These are phyloP conservation scores for Cyclostephanos invisitatus DNA, from an alignment of 108 stramenopile species.

Conservation along the genomic window DNA sequence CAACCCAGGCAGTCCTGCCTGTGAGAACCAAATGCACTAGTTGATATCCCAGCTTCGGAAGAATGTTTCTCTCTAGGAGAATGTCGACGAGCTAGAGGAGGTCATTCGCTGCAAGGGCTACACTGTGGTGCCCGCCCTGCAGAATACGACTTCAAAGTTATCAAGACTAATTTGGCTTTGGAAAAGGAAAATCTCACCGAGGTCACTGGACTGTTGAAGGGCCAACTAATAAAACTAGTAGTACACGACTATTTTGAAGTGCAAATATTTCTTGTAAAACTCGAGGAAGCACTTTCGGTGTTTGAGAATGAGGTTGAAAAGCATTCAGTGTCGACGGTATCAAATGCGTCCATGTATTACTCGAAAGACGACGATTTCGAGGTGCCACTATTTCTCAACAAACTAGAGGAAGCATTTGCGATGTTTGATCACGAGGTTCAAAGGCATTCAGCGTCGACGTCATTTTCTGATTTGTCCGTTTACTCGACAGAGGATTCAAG, in stretches of 20 bases:
- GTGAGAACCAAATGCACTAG: constrained; percentile 9
- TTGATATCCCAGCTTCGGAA: constrained; percentile 12
- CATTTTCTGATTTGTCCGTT: background rate
- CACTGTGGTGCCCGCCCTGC: constrained; percentile 9
- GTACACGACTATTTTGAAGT: constrained; percentile 1
- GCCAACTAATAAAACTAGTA: background rate
- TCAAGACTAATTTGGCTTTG: background rate
- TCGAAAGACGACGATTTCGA: background rate
- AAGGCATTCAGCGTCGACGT: background rate
- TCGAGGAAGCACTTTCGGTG: constrained; percentile 14
- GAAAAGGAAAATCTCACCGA: constrained; percentile 1
- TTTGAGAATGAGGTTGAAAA: background rate
- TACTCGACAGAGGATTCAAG: background rate
- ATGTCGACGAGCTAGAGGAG: constrained; percentile 10
- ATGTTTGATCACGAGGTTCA: background rate
- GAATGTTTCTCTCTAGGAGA: constrained; percentile 15
- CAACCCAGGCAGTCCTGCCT: background rate
- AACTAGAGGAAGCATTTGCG: constrained; percentile 13
- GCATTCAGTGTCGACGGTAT: background rate
- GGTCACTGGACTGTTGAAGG: constrained; percentile 13
- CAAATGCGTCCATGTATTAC: background rate
- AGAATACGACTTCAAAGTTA: background rate
- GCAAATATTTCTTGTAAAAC: constrained; percentile 7
- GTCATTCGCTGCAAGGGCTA: constrained; percentile 3
- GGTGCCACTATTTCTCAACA: constrained; percentile 5